These are phyloP conservation scores for Verticillium alfalfae DNA, from an alignment of 2,329 filamentous ascomycete species.

Conservation along the genomic window DNA sequence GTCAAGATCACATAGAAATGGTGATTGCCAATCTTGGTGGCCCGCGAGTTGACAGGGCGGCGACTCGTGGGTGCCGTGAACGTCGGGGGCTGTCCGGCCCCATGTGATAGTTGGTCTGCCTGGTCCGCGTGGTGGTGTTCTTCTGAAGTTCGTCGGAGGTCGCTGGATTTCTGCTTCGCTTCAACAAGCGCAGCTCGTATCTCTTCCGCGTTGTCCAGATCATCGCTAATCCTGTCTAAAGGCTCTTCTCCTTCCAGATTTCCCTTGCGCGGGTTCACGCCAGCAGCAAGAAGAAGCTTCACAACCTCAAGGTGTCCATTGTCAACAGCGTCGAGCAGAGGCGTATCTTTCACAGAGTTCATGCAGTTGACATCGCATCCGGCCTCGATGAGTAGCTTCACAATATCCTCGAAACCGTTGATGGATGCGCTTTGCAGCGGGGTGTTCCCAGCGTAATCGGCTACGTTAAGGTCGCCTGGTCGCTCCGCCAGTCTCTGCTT, in stretches of 20 bases:
- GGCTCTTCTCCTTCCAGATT: slow-evolving; percentile 93
- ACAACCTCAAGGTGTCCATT: slow-evolving; percentile 91
- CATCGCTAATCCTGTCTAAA: slow-evolving; percentile 72
- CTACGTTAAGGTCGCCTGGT: slow-evolving; percentile 80
- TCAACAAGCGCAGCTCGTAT: slow-evolving; percentile 66
- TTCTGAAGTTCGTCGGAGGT: slow-evolving; percentile 48
- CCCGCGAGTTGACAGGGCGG: slow-evolving; percentile 49
- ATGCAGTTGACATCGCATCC: slow-evolving; percentile 79
- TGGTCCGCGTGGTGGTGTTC: slow-evolving; percentile 46
- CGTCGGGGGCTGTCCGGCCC: slow-evolving; percentile 51
- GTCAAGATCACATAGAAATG: slow-evolving; percentile 57
- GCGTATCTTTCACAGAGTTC: slow-evolving; percentile 82
- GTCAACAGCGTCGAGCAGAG: slow-evolving; percentile 91
- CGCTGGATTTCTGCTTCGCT: slow-evolving; percentile 49
- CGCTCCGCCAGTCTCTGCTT: slow-evolving; percentile 71
- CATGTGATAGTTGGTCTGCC: slow-evolving; percentile 45
- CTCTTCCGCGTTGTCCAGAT: slow-evolving; percentile 71
- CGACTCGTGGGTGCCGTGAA: slow-evolving; percentile 42
- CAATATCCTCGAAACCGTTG: slow-evolving; percentile 80
- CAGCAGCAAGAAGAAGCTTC: slow-evolving; percentile 73
- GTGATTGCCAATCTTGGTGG: slow-evolving; percentile 61
- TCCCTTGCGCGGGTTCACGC: slow-evolving; percentile 84
- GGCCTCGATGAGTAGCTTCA: slow-evolving; percentile 77
- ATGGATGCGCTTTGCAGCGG: slow-evolving; percentile 90
- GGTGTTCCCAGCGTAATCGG: slow-evolving; percentile 94